Percentiles rank a stretch among this genome's conserved stretches.
Evolutionary conservation across 176 grass and related monocot species (phyloP).

Genomic region (Phoenix dactylifera): DNA sequence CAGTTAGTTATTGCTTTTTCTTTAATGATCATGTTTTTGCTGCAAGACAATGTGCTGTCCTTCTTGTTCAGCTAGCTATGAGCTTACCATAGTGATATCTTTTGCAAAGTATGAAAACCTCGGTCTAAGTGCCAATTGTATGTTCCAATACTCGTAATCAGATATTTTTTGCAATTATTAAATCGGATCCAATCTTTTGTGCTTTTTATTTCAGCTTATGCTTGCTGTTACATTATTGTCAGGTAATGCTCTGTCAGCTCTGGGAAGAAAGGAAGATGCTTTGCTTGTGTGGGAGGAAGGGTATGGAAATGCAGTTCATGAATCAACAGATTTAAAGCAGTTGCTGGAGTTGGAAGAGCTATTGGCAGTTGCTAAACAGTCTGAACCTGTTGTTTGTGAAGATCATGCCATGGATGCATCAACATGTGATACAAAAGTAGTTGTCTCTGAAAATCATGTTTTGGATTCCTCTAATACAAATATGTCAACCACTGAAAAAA

Average conservation of each 20-base stretch:
- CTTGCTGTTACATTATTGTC: background rate
- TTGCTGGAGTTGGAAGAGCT: slow-evolving; percentile 86
- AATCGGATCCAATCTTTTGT: too few relatives aligned
- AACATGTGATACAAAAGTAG: slow-evolving; percentile 80
- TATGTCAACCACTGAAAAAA: slow-evolving; percentile 39
- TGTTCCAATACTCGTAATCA: too few relatives aligned
- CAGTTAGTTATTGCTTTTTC: too few relatives aligned
- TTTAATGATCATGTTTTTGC: too few relatives aligned
- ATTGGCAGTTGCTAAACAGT: slow-evolving; percentile 48
- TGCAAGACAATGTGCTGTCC: too few relatives aligned
- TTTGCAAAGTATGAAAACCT: too few relatives aligned
- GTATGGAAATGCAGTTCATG: slow-evolving; percentile 60
- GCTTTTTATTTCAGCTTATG: too few relatives aligned
- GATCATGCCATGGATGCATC: slow-evolving; percentile 36
- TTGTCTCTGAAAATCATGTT: slow-evolving; percentile 73
- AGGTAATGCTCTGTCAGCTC: slow-evolving; percentile 70
- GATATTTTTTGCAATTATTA: too few relatives aligned
- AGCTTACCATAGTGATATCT: too few relatives aligned
- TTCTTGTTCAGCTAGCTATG: too few relatives aligned
- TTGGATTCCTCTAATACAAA: slow-evolving; percentile 22
- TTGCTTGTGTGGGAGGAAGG: slow-evolving; percentile 73
- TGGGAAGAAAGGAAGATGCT: slow-evolving; percentile 82
- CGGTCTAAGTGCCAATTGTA: too few relatives aligned
- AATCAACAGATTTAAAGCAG: slow-evolving; percentile 79
- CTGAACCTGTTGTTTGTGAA: slow-evolving; percentile 23